phyloP scores from a whole-genome alignment of 108 stramenopile species.

The Phaeodactylum tricornutum region DNA sequence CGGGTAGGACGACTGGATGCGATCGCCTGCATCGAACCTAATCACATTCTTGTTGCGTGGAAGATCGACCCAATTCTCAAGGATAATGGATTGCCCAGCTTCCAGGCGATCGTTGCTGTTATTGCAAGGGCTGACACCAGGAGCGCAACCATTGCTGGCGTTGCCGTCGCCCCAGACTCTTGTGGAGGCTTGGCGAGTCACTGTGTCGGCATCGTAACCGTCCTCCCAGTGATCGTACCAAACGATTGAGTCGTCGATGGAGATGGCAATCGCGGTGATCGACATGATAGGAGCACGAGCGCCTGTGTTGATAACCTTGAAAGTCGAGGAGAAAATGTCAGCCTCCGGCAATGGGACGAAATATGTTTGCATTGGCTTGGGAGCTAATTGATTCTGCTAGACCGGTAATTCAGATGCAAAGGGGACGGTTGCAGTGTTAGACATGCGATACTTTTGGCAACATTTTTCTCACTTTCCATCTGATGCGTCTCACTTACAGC shows the following conservation, averaged over 20 bases:
- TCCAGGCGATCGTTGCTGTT: constrained; percentile 3
- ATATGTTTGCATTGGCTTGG: neutral
- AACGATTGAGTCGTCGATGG: constrained; percentile 2
- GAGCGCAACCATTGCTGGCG: constrained; percentile 9
- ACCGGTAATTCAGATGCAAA: neutral
- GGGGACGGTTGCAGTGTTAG: neutral
- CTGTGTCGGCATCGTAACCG: neutral
- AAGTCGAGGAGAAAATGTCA: constrained; percentile 6
- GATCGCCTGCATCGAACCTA: constrained; percentile 19
- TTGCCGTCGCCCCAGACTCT: constrained; percentile 22
- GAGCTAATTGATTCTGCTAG: no score
- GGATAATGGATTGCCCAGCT: constrained; percentile 14
- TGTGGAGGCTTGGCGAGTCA: constrained; percentile 1
- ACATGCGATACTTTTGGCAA: neutral
- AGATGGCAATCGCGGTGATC: constrained; percentile 7
- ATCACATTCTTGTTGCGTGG: neutral
- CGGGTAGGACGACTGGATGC: constrained; percentile 8
- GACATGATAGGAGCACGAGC: constrained; percentile 2
- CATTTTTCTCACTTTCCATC: neutral
- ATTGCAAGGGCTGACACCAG: constrained; percentile 4
- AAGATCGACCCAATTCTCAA: constrained; percentile 8
- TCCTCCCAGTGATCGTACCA: constrained; percentile 13
- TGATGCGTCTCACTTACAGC: neutral
- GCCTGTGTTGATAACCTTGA: constrained; percentile 5
- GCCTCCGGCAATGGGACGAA: constrained; percentile 15